phyloP scores from a whole-genome alignment of 306 rosid species.

The Purshia tridentata region DNA sequence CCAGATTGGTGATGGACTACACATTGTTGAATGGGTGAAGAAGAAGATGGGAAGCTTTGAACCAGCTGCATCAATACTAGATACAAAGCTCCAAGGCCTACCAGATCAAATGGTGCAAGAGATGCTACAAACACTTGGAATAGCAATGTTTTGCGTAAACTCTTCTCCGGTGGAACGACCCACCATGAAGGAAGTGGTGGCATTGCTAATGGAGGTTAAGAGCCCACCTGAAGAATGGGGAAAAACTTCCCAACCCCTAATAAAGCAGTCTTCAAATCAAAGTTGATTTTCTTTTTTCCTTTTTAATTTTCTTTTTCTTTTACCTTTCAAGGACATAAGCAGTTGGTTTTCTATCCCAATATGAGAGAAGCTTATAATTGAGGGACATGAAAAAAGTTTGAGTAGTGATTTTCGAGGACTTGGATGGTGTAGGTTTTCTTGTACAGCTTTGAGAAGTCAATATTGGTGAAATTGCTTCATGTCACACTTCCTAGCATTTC shows the following conservation, averaged over 20 bases:
- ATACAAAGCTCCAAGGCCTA: conserved; percentile 76
- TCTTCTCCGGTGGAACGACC: conserved; percentile 84
- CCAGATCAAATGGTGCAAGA: conserved; percentile 98
- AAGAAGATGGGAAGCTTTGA: conserved; percentile 97
- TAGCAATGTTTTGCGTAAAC: conserved; percentile 97
- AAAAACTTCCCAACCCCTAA: conserved; percentile 91
- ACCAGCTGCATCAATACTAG: conserved; percentile 81
- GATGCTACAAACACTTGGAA: conserved; percentile 98
- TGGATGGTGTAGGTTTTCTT: conserved; percentile 33
- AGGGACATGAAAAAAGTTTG: conserved; percentile 31
- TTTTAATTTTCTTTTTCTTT: not conserved
- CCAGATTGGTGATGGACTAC: conserved; percentile 74
- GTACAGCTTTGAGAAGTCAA: conserved; percentile 62
- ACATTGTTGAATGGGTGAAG: conserved; percentile 99
- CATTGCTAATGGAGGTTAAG: conserved; percentile 86
- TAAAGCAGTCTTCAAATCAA: conserved; percentile 80
- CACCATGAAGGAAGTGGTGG: conserved; percentile 96
- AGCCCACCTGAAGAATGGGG: conserved; percentile 85
- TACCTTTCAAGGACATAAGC: conserved; percentile 34
- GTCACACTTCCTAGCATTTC: not conserved
- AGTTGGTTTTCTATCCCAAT: conserved; percentile 36
- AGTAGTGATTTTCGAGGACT: not conserved
- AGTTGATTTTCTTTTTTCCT: conserved; percentile 24
- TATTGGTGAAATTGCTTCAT: conserved; percentile 25
- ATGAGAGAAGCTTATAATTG: conserved; percentile 24